Percentiles rank a stretch among this genome's conserved stretches.
Evolutionary conservation across 176 grass and related monocot genomes (phyloP).

Genomic region (Oryza brachyantha): DNA sequence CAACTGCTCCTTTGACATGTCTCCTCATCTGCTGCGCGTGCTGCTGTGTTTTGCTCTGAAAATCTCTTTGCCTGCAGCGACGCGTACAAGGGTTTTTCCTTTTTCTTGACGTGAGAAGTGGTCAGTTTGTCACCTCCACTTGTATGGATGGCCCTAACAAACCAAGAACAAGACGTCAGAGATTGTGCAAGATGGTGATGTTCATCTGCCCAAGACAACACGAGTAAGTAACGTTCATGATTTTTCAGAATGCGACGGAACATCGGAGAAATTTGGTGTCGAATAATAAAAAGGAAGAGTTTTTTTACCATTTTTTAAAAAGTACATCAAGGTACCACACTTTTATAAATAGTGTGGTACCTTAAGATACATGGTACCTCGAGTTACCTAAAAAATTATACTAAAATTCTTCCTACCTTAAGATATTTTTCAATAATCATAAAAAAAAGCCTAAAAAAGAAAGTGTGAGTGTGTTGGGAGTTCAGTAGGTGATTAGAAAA

Average conservation of each 20-base stretch:
- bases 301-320: no score
- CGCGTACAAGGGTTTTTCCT: neutral
- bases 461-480: no score
- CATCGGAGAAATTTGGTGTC: no score
- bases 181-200: neutral
- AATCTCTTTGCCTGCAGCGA: neutral
- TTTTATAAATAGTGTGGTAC: no score
- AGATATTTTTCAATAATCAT: no score
- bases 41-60: neutral
- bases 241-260: neutral
- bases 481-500: no score
- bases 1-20: constrained; percentile 30
- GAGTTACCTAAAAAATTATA: no score
- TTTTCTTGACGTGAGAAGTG: neutral
- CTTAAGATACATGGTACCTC: no score
- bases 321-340: no score
- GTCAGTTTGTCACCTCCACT: neutral
- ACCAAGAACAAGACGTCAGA: neutral
- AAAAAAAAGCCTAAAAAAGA: no score
- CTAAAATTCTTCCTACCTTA: no score
- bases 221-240: neutral
- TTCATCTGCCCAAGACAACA: neutral
- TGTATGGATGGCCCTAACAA: neutral
- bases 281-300: no score
- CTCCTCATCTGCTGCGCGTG: neutral